These are phyloP conservation scores for Tagetes erecta DNA, from an alignment of 129 eudicot species.

Conservation along the genomic window DNA sequence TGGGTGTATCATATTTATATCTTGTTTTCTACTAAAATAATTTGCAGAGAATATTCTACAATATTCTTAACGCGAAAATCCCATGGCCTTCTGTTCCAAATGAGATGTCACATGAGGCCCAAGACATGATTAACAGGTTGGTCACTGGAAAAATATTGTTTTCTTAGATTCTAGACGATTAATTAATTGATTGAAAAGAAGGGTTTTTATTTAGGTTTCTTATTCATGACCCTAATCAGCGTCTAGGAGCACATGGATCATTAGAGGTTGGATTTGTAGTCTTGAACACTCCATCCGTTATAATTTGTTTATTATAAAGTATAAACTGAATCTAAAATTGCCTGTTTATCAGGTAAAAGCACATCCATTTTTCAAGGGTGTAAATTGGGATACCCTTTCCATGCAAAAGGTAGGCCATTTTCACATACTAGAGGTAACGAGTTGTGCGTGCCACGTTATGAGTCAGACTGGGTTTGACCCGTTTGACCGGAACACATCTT, in stretches of 20 bases:
- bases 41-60: constrained; percentile 73
- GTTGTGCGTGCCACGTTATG: background rate
- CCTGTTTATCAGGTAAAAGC: constrained; percentile 62
- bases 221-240: constrained; percentile 69
- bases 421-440: background rate
- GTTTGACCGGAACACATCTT: background rate
- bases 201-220: constrained; percentile 52
- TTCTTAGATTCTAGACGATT: background rate
- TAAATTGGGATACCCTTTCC: constrained; percentile 89
- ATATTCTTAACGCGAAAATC: constrained; percentile 77
- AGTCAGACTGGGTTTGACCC: background rate
- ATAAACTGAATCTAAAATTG: background rate
- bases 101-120: constrained; percentile 81
- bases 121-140: constrained; percentile 83
- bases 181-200: constrained; percentile 25
- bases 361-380: constrained; percentile 77
- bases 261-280: constrained; percentile 57
- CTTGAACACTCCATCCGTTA: background rate
- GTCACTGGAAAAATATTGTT: constrained; percentile 11
- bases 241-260: constrained; percentile 83
- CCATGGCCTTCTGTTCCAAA: constrained; percentile 77
- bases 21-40: constrained; percentile 4
- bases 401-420: constrained; percentile 58
- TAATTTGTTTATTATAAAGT: background rate
- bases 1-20: background rate